phyloP scores from a whole-genome alignment of 2,329 filamentous ascomycete species.

The Coniochaeta sp. region DNA sequence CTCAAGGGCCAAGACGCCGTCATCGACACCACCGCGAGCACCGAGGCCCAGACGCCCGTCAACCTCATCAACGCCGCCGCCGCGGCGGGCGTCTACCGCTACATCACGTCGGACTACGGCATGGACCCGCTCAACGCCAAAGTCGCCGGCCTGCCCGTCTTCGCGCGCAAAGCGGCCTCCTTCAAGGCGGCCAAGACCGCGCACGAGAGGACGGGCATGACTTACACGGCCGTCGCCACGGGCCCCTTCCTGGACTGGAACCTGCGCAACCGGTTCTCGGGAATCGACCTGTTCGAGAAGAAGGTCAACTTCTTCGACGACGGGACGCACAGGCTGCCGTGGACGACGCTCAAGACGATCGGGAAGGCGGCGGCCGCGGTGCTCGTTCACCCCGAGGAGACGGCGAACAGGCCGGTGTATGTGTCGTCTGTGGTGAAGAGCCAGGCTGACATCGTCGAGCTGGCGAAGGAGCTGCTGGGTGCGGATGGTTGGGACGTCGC shows the following conservation, averaged over 20 bases:
- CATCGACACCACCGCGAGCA: conserved; percentile 17
- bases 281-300: conserved; percentile 17
- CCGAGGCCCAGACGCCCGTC: conserved; percentile 4
- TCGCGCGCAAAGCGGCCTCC: conserved; percentile 7
- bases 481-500: conserved; percentile 12
- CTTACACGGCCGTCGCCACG: conserved; percentile 21
- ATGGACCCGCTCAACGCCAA: conserved; percentile 13
- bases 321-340: conserved; percentile 16
- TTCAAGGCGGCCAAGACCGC: conserved; percentile 7
- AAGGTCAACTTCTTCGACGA: conserved; percentile 15
- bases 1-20: conserved; percentile 45
- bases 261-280: conserved; percentile 14
- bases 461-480: conserved; percentile 13
- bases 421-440: conserved; percentile 15
- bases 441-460: conserved; percentile 15
- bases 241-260: conserved; percentile 23
- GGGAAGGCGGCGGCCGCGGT: conserved; percentile 18
- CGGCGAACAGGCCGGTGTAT: conserved; percentile 19
- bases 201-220: conserved; percentile 9
- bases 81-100: conserved; percentile 15
- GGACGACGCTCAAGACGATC: conserved; percentile 18
- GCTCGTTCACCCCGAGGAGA: conserved; percentile 18
- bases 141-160: conserved; percentile 9
- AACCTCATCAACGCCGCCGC: conserved; percentile 16
- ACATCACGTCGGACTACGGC: conserved; percentile 21